Base-by-base conservation (phyloP, 371 early-diverging fungal genomes). In the Apophysomyces elegans region DNA sequence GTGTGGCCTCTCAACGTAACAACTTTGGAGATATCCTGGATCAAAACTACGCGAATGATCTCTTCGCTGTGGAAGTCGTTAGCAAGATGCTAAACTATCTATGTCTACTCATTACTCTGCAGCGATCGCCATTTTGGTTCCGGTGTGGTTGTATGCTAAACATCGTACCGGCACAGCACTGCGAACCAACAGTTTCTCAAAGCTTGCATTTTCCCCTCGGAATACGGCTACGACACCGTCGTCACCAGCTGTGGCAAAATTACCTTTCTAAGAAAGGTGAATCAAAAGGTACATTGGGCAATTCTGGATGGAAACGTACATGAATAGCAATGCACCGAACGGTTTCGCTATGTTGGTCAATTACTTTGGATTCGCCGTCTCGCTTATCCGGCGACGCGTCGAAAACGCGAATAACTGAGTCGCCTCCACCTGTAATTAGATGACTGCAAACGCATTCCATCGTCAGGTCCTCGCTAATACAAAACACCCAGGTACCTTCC, bases 1-100 rank as follows among this genome's bases (percentile, higher is more conserved):
- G 62, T 71, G 57, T 88, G 86, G 0, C 86, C 88, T 58, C 78
- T 63, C 13, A 80, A 35, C 1, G 26, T 35, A 14, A 80, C 77
- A 7, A 78, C 69, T 14, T 72, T 76, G 1, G 75, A 69, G 1
- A 72, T 74, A 58, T 78, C 79, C 4, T 72, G 62, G 7, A 72
- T 45, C 9, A 78, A 58, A 16, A 80, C 69, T 14, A 80, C 59
- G 14, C 80, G 77, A 43, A 83, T 74, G 8, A 58, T 59, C 43
- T 74, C 64, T 37, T 83, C 83, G 65, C 83, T 80, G 62, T 8
- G 11, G 5, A 21, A 50, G n/a, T 39, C 21, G 18, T 26, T 26
- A 37, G 21, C 14, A 8, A 50, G 9, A 18, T 21, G 13, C 5
- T 26, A 5, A 21, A 26, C 32, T 7, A 3, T 21, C 18, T 18